A percentile compares a stretch with the other conserved stretches of the same genome.
phyloP scores from a whole-genome alignment of 495 filamentous ascomycete species.

The Corynascus novoguineensis region DNA sequence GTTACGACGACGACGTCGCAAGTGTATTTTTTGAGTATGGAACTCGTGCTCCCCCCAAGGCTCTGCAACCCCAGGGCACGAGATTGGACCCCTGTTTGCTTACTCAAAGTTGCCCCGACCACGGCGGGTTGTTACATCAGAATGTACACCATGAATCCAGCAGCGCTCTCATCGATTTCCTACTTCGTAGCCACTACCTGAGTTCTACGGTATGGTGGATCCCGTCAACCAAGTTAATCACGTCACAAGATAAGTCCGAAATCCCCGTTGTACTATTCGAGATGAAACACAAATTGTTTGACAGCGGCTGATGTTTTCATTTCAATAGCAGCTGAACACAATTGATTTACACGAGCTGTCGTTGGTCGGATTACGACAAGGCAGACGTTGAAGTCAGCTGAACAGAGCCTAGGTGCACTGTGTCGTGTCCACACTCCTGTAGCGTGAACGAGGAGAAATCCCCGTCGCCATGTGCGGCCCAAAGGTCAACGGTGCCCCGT shows the following conservation, averaged over 20 bases:
- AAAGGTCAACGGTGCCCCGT: background rate
- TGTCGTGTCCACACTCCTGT: no score
- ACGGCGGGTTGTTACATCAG: background rate
- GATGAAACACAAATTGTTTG: background rate
- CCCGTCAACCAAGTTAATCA: background rate
- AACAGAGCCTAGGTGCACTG: background rate
- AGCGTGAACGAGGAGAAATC: background rate
- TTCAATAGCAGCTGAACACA: background rate
- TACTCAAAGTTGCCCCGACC: background rate
- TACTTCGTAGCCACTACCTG: no score
- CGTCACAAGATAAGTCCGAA: background rate
- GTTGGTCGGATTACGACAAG: background rate
- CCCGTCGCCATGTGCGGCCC: slow-evolving; percentile 11
- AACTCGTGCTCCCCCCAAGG: no score
- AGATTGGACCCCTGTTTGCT: background rate
- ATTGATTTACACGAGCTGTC: background rate
- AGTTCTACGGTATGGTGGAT: background rate
- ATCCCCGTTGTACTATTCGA: background rate
- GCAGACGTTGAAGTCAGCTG: background rate
- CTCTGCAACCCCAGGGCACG: no score
- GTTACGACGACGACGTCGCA: no score
- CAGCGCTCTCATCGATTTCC: background rate
- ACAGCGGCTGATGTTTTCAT: background rate
- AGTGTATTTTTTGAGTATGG: no score
- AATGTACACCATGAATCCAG: background rate